Base-by-base conservation (phyloP, 1,284 basidiomycete genomes). In the Trametes versicolor region DNA sequence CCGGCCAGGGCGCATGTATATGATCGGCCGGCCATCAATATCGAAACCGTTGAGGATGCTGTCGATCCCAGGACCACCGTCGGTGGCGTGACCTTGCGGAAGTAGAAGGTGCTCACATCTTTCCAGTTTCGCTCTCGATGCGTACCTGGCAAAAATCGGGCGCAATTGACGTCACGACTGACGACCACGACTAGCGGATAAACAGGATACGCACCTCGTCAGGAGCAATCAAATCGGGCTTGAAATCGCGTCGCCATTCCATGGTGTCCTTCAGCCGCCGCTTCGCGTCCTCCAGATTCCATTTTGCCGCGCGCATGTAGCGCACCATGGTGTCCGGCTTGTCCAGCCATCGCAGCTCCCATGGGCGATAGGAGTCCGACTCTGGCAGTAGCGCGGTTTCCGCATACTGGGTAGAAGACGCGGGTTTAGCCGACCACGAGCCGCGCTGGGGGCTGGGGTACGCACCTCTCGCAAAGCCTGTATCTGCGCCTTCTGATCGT, bases 41-140 rank as follows among this genome's bases (percentile, higher is more conserved):
- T 96, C 94, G 72, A 95, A 96, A 1, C 94, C 94, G 60, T 88
- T 92, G 58, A 95, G 77, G 55, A 95, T 85, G 50, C 94, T 95
- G 56, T 19, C 25, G 43, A 27, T 34, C 54, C 47, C 48, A 4
- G 43, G 53, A 19, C 45, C 23, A 51, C 15, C 43, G 43, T 48
- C 17, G 21, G 47, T 37, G 15, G 21, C 47, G 34, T n/a, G 17
- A n/a, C 37, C 7, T n/a, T 5, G 8, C 17, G 1, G 10, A 21
- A 3, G 10, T n/a, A 13, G 23, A 17, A 27, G 21, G 25, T n/a
- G 78, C 88, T 71, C 71, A 95, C 94, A 95, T 94, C 79, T 96
- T 95, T 15, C 94, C 94, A 0, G 91, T 92, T 78, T 93, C 88
- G 53, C 89, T 87, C 76, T 95, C 94, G 43, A 91, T 84, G 68